Percentiles rank a stretch among this genome's conserved stretches.
phyloP scores from a whole-genome alignment of 208 protist genomes.

The Sergeia podlipaevii region DNA sequence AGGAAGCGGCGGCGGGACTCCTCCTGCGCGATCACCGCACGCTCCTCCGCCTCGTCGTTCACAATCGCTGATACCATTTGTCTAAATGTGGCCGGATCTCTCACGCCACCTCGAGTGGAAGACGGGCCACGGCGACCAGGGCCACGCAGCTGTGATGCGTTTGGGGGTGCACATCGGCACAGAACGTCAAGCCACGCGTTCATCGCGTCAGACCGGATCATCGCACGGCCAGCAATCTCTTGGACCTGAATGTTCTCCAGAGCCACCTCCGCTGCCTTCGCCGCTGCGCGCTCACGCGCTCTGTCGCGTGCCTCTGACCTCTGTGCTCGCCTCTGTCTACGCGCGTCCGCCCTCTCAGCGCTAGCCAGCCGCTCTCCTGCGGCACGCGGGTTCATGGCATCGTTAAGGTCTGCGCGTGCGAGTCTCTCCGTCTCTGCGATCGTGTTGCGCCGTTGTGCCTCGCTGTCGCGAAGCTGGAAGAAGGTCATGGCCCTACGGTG shows the following conservation, averaged over 20 bases:
- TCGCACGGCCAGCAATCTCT: conserved; percentile 48
- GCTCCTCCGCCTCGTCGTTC: conserved; percentile 41
- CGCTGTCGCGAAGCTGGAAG: conserved; percentile 26
- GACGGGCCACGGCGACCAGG: conserved; percentile 3
- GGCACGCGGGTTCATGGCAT: conserved; percentile 38
- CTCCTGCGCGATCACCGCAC: conserved; percentile 38
- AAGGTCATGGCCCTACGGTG: conserved; percentile 43
- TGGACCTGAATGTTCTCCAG: conserved; percentile 39
- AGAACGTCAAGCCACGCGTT: conserved; percentile 48
- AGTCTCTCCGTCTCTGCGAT: conserved; percentile 36
- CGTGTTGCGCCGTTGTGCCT: conserved; percentile 43
- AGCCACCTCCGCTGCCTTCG: conserved; percentile 8
- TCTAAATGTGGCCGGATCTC: conserved; percentile 8
- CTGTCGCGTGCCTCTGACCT: conserved; percentile 1
- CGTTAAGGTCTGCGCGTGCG: conserved; percentile 29
- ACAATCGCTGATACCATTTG: conserved; percentile 28
- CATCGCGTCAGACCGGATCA: conserved; percentile 55
- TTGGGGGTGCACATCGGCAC: conserved; percentile 6
- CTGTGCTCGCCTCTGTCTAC: too few species aligned
- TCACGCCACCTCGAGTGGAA: conserved; percentile 8
- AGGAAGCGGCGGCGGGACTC: conserved; percentile 47
- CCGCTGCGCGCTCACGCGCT: conserved; percentile 6
- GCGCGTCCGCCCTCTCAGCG: conserved; percentile 11
- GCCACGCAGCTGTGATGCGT: conserved; percentile 1
- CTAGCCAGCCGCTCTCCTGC: conserved; percentile 13